Conservation (phyloP, 306 rosid genomes). For the Cucurbita maxima region DNA sequence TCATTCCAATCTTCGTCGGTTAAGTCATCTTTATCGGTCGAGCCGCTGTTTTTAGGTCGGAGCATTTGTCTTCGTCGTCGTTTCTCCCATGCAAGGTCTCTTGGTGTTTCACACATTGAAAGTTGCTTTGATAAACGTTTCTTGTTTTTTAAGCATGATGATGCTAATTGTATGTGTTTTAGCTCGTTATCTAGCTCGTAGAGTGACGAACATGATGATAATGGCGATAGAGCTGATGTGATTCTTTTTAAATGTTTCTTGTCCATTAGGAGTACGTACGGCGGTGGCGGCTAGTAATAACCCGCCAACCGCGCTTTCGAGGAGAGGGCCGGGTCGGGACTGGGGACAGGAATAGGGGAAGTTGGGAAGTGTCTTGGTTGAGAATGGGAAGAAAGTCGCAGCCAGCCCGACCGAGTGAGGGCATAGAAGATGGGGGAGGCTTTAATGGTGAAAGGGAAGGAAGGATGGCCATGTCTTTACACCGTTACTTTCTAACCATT, state of each 20-base stretch:
- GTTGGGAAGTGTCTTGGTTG: background rate
- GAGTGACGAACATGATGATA: background rate
- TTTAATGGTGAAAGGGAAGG: background rate
- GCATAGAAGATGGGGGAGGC: background rate
- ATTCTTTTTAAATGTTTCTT: background rate
- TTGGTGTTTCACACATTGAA: slow-evolving; percentile 35
- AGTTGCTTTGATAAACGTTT: slow-evolving; percentile 38
- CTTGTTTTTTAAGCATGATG: slow-evolving; percentile 21
- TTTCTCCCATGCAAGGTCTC: slow-evolving; percentile 77
- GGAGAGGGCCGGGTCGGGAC: background rate
- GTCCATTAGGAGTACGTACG: background rate
- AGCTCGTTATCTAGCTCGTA: slow-evolving; percentile 27
- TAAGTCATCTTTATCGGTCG: slow-evolving; percentile 18
- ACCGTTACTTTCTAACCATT: background rate
- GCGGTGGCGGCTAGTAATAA: background rate
- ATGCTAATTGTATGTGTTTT: slow-evolving; percentile 27
- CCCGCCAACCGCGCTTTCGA: background rate
- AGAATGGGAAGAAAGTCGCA: background rate
- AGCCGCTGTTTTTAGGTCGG: slow-evolving; percentile 16
- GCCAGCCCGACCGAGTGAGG: slow-evolving; percentile 4
- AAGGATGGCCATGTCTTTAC: background rate
- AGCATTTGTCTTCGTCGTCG: slow-evolving; percentile 36
- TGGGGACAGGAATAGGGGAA: background rate
- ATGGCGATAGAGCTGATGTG: background rate
- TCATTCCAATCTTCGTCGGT: slow-evolving; percentile 66